Evolutionary conservation across 768 basidiomycete species (phyloP).

Genomic region (Saitozyma podzolica): DNA sequence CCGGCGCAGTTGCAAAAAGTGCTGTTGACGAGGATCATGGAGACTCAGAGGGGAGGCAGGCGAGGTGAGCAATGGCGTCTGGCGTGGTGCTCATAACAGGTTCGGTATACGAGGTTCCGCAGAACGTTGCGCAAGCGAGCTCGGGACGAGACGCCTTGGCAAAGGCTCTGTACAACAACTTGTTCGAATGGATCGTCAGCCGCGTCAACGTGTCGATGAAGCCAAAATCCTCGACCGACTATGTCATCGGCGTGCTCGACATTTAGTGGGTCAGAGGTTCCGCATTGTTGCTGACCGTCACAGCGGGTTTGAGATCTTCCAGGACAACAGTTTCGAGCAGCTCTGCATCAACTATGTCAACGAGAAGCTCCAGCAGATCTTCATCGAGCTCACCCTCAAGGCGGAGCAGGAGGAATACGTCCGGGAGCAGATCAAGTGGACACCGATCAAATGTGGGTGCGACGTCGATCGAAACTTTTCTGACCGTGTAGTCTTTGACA

Average conservation of each 20-base stretch:
- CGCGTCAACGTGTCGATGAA: conserved; percentile 97
- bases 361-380: conserved; percentile 98
- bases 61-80: conserved; percentile 58
- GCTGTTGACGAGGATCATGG: conserved; percentile 78
- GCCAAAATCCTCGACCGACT: conserved; percentile 67
- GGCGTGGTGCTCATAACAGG: conserved; percentile 36
- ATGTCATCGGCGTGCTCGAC: conserved; percentile 92
- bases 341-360: conserved; percentile 99
- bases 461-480: conserved; percentile 56
- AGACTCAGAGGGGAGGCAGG: conserved; percentile 88
- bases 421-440: conserved; percentile 98
- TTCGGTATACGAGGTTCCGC: conserved; percentile 93
- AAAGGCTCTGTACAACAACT: conserved; percentile 95
- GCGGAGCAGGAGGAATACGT: conserved; percentile 99
- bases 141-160: conserved; percentile 88
- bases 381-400: conserved; percentile 97
- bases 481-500: conserved; percentile 48
- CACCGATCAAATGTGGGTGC: conserved; percentile 81
- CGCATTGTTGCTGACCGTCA: neutral
- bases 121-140: conserved; percentile 83
- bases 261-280: conserved; percentile 64
- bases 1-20: conserved; percentile 77
- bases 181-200: conserved; percentile 99
- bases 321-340: conserved; percentile 59
- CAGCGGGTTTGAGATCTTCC: conserved; percentile 93